These are phyloP conservation scores for Suhomyces chickasaworum DNA, from an alignment of 1,139 yeast species.

Conservation along the genomic window DNA sequence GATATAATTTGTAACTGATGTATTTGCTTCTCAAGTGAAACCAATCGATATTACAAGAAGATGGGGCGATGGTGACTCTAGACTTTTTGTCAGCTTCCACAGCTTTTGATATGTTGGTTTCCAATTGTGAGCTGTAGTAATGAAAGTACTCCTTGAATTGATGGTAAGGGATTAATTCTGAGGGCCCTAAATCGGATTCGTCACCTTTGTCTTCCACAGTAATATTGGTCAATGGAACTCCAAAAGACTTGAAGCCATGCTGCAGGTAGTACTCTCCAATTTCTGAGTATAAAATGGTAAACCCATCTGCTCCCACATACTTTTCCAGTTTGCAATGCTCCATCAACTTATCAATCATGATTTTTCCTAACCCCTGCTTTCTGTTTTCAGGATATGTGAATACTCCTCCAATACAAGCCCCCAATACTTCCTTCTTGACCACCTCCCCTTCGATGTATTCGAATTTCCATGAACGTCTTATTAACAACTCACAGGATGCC, in stretches of 20 bases:
- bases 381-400: slow-evolving; percentile 59
- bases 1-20: slow-evolving; percentile 33
- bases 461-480: slow-evolving; percentile 35
- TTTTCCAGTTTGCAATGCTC: slow-evolving; percentile 25
- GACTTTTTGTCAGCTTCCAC: slow-evolving; percentile 30
- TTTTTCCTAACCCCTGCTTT: slow-evolving; percentile 64
- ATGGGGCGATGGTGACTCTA: slow-evolving; percentile 35
- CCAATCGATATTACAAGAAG: slow-evolving; percentile 42
- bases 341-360: slow-evolving; percentile 56
- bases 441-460: slow-evolving; percentile 22
- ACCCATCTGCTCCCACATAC: slow-evolving; percentile 39
- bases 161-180: slow-evolving; percentile 31
- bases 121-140: slow-evolving; percentile 25
- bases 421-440: slow-evolving; percentile 20
- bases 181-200: slow-evolving; percentile 10
- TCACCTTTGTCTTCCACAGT: slow-evolving; percentile 13
- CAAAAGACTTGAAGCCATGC: slow-evolving; percentile 58
- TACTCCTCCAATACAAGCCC: slow-evolving; percentile 29
- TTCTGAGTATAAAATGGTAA: slow-evolving; percentile 65
- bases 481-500: slow-evolving; percentile 41
- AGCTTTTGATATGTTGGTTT: slow-evolving; percentile 19
- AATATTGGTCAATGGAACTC: slow-evolving; percentile 42
- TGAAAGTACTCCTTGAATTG: slow-evolving; percentile 33
- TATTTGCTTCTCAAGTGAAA: slow-evolving; percentile 46
- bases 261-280: slow-evolving; percentile 66